phyloP scores from a whole-genome alignment of 768 basidiomycete genomes.

The Podaxis carcinomalis region DNA sequence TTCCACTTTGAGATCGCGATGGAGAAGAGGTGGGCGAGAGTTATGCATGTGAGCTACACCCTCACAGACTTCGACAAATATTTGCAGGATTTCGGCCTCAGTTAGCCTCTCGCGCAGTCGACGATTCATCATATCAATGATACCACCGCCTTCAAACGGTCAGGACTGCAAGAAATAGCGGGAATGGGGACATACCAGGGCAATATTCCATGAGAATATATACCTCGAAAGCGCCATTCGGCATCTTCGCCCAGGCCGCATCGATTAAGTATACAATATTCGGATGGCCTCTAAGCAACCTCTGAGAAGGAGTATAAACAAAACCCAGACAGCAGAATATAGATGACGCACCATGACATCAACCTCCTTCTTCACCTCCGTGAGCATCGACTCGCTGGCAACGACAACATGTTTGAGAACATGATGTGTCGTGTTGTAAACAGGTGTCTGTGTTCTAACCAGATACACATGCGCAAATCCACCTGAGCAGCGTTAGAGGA shows the following conservation, averaged over 20 bases:
- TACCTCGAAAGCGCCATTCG: slow-evolving; percentile 87
- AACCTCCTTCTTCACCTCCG: slow-evolving; percentile 95
- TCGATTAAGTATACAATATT: slow-evolving; percentile 97
- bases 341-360: slow-evolving; percentile 85
- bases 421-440: slow-evolving; percentile 91
- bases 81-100: slow-evolving; percentile 94
- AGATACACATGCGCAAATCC: slow-evolving; percentile 99
- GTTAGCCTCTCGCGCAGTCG: slow-evolving; percentile 91
- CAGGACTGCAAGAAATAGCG: neutral
- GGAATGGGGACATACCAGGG: slow-evolving; percentile 52
- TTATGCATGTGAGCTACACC: slow-evolving; percentile 97
- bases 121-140: slow-evolving; percentile 99
- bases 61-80: slow-evolving; percentile 97
- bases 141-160: slow-evolving; percentile 74
- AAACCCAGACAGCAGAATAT: slow-evolving; percentile 13
- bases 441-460: slow-evolving; percentile 79
- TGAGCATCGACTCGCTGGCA: slow-evolving; percentile 81
- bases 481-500: slow-evolving; percentile 44
- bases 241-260: slow-evolving; percentile 83
- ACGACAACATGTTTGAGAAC: slow-evolving; percentile 97
- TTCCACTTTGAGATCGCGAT: slow-evolving; percentile 98
- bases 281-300: slow-evolving; percentile 86
- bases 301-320: slow-evolving; percentile 45
- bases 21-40: slow-evolving; percentile 82
- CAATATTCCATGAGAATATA: slow-evolving; percentile 99